Evolutionary conservation across 2,329 filamentous ascomycete species (phyloP).

Genomic region (Epichloe festucae): DNA sequence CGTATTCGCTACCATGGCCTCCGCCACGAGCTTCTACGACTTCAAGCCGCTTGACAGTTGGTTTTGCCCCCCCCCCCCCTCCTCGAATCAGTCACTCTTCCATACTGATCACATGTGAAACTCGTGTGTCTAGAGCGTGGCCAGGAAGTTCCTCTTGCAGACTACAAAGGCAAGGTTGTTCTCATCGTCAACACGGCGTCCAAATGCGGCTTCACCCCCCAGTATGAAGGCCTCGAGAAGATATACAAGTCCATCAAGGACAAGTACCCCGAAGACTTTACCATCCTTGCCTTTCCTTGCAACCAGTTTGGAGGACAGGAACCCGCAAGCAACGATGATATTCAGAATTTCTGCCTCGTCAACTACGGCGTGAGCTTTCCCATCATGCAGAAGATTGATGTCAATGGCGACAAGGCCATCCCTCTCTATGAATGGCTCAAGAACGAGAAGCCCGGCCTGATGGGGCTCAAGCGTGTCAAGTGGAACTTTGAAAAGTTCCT

Average conservation of each 20-base stretch:
- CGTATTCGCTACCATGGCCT: conserved; percentile 21
- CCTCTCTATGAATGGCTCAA: conserved; percentile 56
- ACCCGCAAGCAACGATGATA: conserved; percentile 68
- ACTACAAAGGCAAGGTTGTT: conserved; percentile 83
- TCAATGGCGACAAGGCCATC: conserved; percentile 73
- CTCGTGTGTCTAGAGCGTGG: conserved; percentile 35
- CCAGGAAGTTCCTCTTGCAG: conserved; percentile 51
- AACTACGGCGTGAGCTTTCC: conserved; percentile 92
- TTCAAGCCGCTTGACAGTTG: conserved; percentile 73
- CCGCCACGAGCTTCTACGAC: conserved; percentile 53
- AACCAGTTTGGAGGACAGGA: conserved; percentile 95
- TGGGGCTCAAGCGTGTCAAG: conserved; percentile 87
- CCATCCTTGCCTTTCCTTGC: conserved; percentile 91
- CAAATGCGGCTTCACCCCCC: conserved; percentile 98
- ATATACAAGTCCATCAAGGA: conserved; percentile 69
- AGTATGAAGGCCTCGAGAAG: conserved; percentile 81
- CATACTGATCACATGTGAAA: conserved; percentile 7
- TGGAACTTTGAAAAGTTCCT: conserved; percentile 99
- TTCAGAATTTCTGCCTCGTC: conserved; percentile 74
- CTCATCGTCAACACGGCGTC: conserved; percentile 96
- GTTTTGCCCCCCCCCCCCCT: background rate
- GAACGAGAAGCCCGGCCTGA: conserved; percentile 60
- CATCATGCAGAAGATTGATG: conserved; percentile 81
- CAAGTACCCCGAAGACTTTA: conserved; percentile 62
- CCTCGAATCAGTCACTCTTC: background rate